Evolutionary conservation across 805 yeast species (phyloP), one percentile per base, ranked within the genome.

Genomic region (Candida stauntonica): DNA sequence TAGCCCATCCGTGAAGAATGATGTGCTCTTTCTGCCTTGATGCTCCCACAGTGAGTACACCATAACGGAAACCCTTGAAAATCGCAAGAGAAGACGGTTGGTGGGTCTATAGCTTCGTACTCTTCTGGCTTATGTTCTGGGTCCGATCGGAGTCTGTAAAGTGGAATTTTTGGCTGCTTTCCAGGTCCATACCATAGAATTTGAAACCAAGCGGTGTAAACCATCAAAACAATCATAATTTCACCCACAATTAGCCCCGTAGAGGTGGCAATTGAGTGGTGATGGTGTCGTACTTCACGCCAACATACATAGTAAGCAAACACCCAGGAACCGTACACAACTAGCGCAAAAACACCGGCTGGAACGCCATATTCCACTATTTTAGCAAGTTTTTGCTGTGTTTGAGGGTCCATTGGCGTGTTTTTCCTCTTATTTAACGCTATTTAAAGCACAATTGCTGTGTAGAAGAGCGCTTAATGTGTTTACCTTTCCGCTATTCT

Each of bases 41-140:
- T 59, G 5, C 81, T 70, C 33, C 73, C 65, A 55, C 96, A 86
- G 9, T 62, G 58, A 1, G 81, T 61, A 53, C 96, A 87, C 79
- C 85, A 89, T 19, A 66, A 64, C 0, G 96, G 94, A 46, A 71
- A 76, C 0, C 98, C 97, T 40, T 73, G 68, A 8, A 62, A 64
- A 55, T 84, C 88, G 56, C 95, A 84, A 14, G 70, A 54, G 54
- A 86, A 89, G 17, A 70, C 62, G 1, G 59, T 66, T 0, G 94
- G 93, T 1, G 79, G 70, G 0, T 57, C 54, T 3, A 62, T 57
- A 8, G 64, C 53, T 5, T 38, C 46, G 20, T 44, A 47, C 17
- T 26, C 32, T 7, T 42, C 48, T 5, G 29, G 17, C 19, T 46
- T 47, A 17, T 47, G 44, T n/a, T 45, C 37, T 21, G 38, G 41